Evolutionary conservation across 805 yeast species (phyloP).

Genomic region (Lipomyces lipofer): DNA sequence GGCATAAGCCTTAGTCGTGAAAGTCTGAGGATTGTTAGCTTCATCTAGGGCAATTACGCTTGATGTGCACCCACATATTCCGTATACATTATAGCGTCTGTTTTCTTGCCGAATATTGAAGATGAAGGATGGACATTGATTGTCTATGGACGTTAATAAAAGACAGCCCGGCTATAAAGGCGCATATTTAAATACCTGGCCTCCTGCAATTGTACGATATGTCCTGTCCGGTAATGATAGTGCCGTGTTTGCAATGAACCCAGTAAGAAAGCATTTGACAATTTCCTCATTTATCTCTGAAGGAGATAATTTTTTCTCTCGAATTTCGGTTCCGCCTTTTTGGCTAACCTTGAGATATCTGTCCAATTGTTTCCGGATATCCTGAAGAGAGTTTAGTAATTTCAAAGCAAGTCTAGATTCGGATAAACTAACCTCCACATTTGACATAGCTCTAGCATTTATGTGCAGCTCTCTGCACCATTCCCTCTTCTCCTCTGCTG

Average conservation of each 20-base stretch:
- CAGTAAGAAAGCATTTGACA: conserved; percentile 76
- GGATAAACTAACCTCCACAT: conserved; percentile 44
- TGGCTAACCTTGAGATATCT: conserved; percentile 35
- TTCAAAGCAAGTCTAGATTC: too few relatives aligned
- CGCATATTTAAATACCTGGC: conserved; percentile 50
- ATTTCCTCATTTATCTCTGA: conserved; percentile 46
- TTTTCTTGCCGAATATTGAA: conserved; percentile 68
- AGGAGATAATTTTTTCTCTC: not conserved
- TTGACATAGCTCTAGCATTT: conserved; percentile 75
- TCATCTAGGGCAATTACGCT: conserved; percentile 4
- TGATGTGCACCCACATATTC: conserved; percentile 62
- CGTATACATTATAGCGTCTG: conserved; percentile 89
- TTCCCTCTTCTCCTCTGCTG: conserved; percentile 56
- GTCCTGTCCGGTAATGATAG: conserved; percentile 94
- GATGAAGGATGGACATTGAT: conserved; percentile 31
- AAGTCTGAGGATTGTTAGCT: too few relatives aligned
- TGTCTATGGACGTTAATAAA: conserved; percentile 3
- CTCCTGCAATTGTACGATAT: conserved; percentile 78
- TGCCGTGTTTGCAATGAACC: conserved; percentile 87
- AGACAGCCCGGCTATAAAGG: not conserved
- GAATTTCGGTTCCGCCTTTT: not conserved
- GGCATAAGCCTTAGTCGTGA: conserved; percentile 89
- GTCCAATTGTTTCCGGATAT: conserved; percentile 72
- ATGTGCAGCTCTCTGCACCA: conserved; percentile 85
- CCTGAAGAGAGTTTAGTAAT: conserved; percentile 41